Base-by-base conservation (phyloP, 768 basidiomycete species). In the Lactarius indigo region DNA sequence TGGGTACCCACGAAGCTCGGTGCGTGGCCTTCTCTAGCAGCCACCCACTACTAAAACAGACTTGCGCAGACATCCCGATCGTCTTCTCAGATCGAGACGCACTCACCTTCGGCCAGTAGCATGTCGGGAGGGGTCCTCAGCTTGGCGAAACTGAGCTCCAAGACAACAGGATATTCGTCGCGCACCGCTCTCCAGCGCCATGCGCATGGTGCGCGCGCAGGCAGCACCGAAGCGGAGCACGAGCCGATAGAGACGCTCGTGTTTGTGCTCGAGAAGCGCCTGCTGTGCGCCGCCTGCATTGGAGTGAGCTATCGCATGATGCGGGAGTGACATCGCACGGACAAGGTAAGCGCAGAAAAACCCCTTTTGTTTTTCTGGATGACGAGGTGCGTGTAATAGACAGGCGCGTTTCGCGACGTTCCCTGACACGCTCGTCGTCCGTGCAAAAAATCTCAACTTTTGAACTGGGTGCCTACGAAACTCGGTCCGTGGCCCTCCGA, bases 1-100 rank as follows among this genome's bases (percentile, higher is more conserved):
- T 98, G 97, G 97, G 93, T 99, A 1, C 97, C 97, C 0, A 84
- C 89, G 3, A 99, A 99, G 77, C 82, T 98, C 33, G 92, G 94
- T 94, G 68, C 20, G 86, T 52, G 42, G 17, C 4, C 37, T 9
- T n/a, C 31, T 13, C 26, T 50, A 9, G 12, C 39, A 33, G 26
- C 50, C 23, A n/a, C 37, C 37, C 37, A 56, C n/a, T 15, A 44
- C 33, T 64, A 10, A 73, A n/a, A 35, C 28, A n/a, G 31, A n/a
- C 23, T 28, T 8, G 20, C 70, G 13, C 23, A 95, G 96, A 97
- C 68, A 92, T 98, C 39, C 95, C 96, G 0, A 77, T 98, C 18
- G 76, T 86, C 44, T 77, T 98, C 0, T 89, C 92, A 0, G 71
- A 78, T 2, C 79, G 81, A 5, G 83, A 87, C 52, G 72, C 77